Evolutionary conservation across 192 early-diverging fungal species (phyloP).

Genomic region (Funneliformis geosporum): DNA sequence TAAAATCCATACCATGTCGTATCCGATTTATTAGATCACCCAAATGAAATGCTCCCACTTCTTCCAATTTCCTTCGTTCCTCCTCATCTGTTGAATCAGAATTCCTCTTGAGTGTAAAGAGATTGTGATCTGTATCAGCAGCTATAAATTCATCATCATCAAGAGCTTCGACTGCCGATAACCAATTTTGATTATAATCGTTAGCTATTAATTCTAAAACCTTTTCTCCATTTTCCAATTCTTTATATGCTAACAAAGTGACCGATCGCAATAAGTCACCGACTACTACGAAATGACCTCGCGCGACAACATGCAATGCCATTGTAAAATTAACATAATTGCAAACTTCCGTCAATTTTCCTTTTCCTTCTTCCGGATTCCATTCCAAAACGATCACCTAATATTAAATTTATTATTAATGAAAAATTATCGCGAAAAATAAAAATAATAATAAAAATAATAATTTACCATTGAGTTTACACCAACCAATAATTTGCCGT

Average conservation of each 20-base stretch:
- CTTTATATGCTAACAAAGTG: slow-evolving; percentile 57
- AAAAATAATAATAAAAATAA: neutral
- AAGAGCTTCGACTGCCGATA: slow-evolving; percentile 60
- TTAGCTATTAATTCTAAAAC: slow-evolving; percentile 57
- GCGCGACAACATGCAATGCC: slow-evolving; percentile 55
- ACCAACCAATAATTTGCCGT: slow-evolving; percentile 66
- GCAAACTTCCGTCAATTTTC: slow-evolving; percentile 37
- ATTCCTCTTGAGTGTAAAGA: slow-evolving; percentile 60
- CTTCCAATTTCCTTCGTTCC: slow-evolving; percentile 53
- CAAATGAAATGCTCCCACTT: slow-evolving; percentile 72
- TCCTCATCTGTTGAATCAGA: slow-evolving; percentile 54
- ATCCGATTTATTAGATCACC: slow-evolving; percentile 84
- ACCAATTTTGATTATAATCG: slow-evolving; percentile 66
- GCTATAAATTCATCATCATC: slow-evolving; percentile 64
- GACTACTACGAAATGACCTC: slow-evolving; percentile 71
- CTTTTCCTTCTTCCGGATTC: slow-evolving; percentile 13
- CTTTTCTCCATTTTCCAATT: slow-evolving; percentile 22
- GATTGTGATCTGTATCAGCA: slow-evolving; percentile 57
- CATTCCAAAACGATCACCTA: slow-evolving; percentile 39
- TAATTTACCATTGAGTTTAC: slow-evolving; percentile 62
- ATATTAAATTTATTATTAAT: neutral
- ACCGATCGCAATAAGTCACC: slow-evolving; percentile 86
- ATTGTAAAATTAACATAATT: slow-evolving; percentile 47
- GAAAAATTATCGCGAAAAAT: neutral
- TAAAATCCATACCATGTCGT: slow-evolving; percentile 62